Conservation (phyloP, 2,329 filamentous ascomycete genomes). For the Monosporascus sp. region DNA sequence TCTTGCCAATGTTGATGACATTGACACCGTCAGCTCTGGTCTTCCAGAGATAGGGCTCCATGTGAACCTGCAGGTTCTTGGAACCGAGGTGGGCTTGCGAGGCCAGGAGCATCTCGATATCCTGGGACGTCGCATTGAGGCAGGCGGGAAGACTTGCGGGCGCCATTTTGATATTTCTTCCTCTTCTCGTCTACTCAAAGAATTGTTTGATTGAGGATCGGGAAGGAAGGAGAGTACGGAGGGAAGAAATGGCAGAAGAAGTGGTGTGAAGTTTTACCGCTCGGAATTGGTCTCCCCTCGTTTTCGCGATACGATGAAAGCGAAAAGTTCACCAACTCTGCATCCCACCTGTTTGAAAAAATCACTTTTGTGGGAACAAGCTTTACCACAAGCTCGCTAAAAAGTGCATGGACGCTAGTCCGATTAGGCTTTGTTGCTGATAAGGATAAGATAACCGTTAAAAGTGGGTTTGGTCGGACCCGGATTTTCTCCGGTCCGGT, state of each 20-base stretch:
- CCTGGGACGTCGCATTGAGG: slow-evolving; percentile 96
- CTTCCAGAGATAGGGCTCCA: slow-evolving; percentile 99
- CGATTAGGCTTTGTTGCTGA: background rate
- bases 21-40: slow-evolving; percentile 98
- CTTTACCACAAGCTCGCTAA: background rate
- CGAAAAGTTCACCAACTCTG: background rate
- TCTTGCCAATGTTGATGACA: slow-evolving; percentile 99
- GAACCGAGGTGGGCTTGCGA: slow-evolving; percentile 94
- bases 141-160: slow-evolving; percentile 87
- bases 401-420: background rate
- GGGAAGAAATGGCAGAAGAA: slow-evolving; percentile 20
- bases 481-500: background rate
- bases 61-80: slow-evolving; percentile 99
- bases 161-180: slow-evolving; percentile 72
- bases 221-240: slow-evolving; percentile 24
- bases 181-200: slow-evolving; percentile 12
- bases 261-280: slow-evolving; percentile 16
- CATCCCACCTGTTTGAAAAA: background rate
- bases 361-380: slow-evolving; percentile 1
- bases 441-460: background rate
- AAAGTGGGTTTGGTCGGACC: background rate
- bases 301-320: background rate
- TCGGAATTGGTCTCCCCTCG: slow-evolving; percentile 18
- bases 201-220: slow-evolving; percentile 15
- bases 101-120: slow-evolving; percentile 99